Conservation (phyloP, 352 stramenopile species). For the Stramenopiles sp. region DNA sequence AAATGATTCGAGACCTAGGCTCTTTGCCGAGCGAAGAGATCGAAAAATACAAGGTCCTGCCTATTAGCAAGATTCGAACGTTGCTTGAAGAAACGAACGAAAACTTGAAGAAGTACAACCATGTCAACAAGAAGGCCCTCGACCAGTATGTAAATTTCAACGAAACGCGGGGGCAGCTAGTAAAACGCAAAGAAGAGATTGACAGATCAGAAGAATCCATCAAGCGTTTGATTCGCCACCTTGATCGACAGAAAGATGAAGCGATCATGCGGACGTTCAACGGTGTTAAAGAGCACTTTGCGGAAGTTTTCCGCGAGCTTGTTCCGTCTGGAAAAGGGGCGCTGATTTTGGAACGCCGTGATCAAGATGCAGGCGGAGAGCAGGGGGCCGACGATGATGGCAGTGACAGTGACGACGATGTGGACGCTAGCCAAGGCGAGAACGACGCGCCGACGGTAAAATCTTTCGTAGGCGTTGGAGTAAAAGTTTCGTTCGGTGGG, state of each 20-base stretch:
- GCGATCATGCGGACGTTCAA: conserved; percentile 97
- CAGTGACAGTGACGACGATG: conserved; percentile 22
- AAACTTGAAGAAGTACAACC: conserved; percentile 86
- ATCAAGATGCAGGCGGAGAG: conserved; percentile 21
- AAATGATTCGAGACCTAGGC: conserved; percentile 90
- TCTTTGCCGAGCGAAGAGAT: conserved; percentile 78
- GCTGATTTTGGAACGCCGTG: conserved; percentile 65
- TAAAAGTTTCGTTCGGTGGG: conserved; percentile 89
- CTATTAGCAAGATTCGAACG: conserved; percentile 72
- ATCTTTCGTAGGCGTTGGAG: conserved; percentile 88
- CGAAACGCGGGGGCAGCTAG: conserved; percentile 64
- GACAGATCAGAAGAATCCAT: conserved; percentile 73
- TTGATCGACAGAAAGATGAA: conserved; percentile 89
- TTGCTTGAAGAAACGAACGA: conserved; percentile 80
- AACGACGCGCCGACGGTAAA: conserved; percentile 36
- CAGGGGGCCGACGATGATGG: conserved; percentile 22
- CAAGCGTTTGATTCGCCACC: conserved; percentile 60
- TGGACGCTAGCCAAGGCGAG: conserved; percentile 19
- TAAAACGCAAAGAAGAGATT: conserved; percentile 83
- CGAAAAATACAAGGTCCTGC: conserved; percentile 60
- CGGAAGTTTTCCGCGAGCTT: conserved; percentile 91
- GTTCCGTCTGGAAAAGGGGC: conserved; percentile 85
- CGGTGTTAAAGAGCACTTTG: conserved; percentile 90
- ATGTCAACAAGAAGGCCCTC: conserved; percentile 99
- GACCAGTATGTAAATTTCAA: conserved; percentile 98